Conservation (phyloP, 352 stramenopile species). For the Thraustochytrium striatum region DNA sequence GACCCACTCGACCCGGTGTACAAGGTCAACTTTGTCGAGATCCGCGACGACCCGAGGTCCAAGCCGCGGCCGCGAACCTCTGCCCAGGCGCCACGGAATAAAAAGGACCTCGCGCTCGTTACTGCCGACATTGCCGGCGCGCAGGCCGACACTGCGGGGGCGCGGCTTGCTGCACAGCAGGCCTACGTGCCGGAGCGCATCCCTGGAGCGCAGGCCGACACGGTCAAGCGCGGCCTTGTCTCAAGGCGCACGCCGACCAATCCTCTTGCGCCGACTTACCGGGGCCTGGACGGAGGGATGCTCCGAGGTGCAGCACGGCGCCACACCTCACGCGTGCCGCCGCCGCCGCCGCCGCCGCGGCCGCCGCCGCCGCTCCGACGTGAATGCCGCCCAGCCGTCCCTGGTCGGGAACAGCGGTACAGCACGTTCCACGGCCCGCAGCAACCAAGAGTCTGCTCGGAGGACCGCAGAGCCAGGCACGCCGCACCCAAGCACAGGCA, state of each 20-base stretch:
- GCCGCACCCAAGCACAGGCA: no score
- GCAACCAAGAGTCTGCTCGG: no score
- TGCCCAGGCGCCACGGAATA: not conserved
- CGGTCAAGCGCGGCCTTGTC: not conserved
- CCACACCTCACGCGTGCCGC: not conserved
- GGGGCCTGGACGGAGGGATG: constrained; percentile 1
- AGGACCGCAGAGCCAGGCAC: no score
- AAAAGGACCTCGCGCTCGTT: not conserved
- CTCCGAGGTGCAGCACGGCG: not conserved
- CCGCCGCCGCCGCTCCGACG: not conserved
- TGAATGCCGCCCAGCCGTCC: no score
- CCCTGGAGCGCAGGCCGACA: not conserved
- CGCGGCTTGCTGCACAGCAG: not conserved
- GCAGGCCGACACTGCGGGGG: not conserved
- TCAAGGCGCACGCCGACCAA: constrained; percentile 18
- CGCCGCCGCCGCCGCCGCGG: no score
- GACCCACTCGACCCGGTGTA: constrained; percentile 14
- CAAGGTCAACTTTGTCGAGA: constrained; percentile 20
- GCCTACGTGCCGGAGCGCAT: not conserved
- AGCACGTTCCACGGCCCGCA: no score
- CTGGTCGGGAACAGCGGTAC: no score
- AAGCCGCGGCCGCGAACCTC: constrained; percentile 1
- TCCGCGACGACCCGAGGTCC: not conserved
- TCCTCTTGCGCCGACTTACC: constrained; percentile 18
- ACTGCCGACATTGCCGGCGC: constrained; percentile 20